Evolutionary conservation across 73 alveolate species (phyloP).

Genomic region (Durusdinium trenchii): DNA sequence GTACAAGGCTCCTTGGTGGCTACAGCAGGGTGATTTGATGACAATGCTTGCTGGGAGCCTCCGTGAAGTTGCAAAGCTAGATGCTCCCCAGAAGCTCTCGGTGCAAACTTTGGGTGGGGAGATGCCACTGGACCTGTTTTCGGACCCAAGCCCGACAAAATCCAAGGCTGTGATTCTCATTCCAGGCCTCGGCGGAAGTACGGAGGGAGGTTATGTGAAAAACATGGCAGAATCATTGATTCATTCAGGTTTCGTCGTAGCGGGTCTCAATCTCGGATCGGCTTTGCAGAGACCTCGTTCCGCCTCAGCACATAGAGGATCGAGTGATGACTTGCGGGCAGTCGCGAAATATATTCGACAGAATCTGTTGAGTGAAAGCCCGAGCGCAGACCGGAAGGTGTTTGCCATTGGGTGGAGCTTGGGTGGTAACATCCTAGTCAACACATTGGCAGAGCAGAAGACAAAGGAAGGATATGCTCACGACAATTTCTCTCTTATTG

Average conservation of each 20-base stretch:
- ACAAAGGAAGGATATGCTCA: background rate
- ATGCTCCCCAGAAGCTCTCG: background rate
- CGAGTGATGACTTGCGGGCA: slow-evolving; percentile 51
- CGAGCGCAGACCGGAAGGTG: background rate
- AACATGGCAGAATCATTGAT: slow-evolving; percentile 41
- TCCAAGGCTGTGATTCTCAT: slow-evolving; percentile 36
- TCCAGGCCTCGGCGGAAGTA: slow-evolving; percentile 63
- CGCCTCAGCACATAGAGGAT: slow-evolving; percentile 52
- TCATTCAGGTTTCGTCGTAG: slow-evolving; percentile 25
- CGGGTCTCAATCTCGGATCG: slow-evolving; percentile 58
- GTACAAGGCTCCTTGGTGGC: slow-evolving; percentile 86
- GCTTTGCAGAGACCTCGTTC: slow-evolving; percentile 38
- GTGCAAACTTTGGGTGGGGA: background rate
- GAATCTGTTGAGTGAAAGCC: background rate
- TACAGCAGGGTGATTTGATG: slow-evolving; percentile 76
- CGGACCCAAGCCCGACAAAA: background rate
- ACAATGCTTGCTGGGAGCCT: slow-evolving; percentile 12
- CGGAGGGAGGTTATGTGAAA: slow-evolving; percentile 36
- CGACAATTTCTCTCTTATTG: background rate
- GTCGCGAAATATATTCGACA: background rate
- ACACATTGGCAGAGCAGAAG: slow-evolving; percentile 49
- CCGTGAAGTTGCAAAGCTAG: background rate
- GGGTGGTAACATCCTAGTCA: slow-evolving; percentile 58
- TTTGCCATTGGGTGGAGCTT: slow-evolving; percentile 59
- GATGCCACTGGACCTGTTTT: background rate